Percentiles rank a stretch among this genome's conserved stretches.
These are phyloP conservation scores for Aureobasidium uvarum DNA, from an alignment of 2,329 filamentous ascomycete genomes.

Conservation along the genomic window DNA sequence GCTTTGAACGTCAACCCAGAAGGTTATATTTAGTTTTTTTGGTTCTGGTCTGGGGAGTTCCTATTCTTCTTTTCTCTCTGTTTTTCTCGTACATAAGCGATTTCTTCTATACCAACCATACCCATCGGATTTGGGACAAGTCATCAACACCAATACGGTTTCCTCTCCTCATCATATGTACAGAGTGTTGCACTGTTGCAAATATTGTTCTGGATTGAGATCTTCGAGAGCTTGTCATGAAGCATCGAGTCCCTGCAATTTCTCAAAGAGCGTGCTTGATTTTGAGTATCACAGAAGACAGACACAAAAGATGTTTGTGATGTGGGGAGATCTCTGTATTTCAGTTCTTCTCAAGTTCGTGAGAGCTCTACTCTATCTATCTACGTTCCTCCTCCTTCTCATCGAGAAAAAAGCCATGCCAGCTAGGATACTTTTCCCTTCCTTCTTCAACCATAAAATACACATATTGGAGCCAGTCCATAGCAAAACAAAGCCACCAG, in stretches of 20 bases:
- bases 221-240: no score
- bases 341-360: background rate
- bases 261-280: background rate
- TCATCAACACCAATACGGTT: no score
- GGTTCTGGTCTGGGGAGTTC: background rate
- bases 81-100: background rate
- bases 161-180: no score
- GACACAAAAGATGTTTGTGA: background rate
- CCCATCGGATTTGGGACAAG: background rate
- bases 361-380: constrained; percentile 19
- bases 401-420: background rate
- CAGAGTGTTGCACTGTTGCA: no score
- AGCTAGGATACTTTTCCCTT: background rate
- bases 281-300: background rate
- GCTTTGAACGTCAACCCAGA: constrained; percentile 12
- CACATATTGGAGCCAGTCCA: background rate
- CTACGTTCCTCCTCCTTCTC: background rate
- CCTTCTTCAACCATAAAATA: background rate
- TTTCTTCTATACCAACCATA: background rate
- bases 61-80: background rate
- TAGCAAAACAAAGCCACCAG: background rate
- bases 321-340: background rate
- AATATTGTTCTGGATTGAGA: background rate
- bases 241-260: background rate
- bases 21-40: background rate